phyloP scores from a whole-genome alignment of 345 rosid species.

The Excoecaria cochinchinensis region DNA sequence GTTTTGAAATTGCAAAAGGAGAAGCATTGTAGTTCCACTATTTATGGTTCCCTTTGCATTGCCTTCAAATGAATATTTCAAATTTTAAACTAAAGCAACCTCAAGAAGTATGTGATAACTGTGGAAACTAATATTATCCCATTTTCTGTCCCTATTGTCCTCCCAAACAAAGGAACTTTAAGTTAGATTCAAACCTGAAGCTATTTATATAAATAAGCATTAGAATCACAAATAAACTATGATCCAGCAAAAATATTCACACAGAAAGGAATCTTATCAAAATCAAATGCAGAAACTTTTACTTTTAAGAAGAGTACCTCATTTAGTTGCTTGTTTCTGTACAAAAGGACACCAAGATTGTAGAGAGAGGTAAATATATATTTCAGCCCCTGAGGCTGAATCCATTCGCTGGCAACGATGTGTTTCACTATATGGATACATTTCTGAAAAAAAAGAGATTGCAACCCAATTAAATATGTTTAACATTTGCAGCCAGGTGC shows the following conservation, averaged over 20 bases:
- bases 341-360: constrained; percentile 61
- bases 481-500: constrained; percentile 21
- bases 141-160: neutral
- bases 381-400: constrained; percentile 63
- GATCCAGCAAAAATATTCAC: neutral
- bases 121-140: constrained; percentile 3
- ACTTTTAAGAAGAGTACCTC: constrained; percentile 52
- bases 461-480: constrained; percentile 22
- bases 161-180: neutral
- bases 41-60: neutral
- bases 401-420: constrained; percentile 59
- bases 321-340: constrained; percentile 57
- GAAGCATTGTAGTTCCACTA: neutral
- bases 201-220: neutral
- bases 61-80: constrained; percentile 2
- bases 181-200: neutral
- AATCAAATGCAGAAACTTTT: neutral
- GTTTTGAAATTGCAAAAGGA: neutral
- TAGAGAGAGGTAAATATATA: constrained; percentile 55
- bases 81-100: neutral
- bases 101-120: neutral
- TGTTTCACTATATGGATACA: constrained; percentile 44
- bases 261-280: neutral
- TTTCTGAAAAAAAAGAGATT: constrained; percentile 51
- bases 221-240: neutral